phyloP scores from a whole-genome alignment of 495 filamentous ascomycete species.

The Penicillium macrosclerotiorum region DNA sequence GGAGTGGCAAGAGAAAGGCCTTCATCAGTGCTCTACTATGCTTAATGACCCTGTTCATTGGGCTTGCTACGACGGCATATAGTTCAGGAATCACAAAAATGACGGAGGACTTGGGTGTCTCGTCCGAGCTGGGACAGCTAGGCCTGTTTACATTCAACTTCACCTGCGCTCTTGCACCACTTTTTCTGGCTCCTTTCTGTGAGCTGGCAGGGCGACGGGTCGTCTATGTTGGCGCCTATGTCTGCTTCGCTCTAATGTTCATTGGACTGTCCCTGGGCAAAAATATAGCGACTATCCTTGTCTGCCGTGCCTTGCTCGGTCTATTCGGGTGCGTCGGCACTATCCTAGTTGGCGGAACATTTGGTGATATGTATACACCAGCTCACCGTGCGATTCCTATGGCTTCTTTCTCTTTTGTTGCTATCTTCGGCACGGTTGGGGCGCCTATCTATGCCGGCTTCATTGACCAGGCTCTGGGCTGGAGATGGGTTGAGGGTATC shows the following conservation, averaged over 20 bases:
- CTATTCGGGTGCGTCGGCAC: slow-evolving; percentile 77
- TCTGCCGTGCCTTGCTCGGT: slow-evolving; percentile 67
- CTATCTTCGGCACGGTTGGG: slow-evolving; percentile 71
- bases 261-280: slow-evolving; percentile 44
- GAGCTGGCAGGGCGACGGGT: slow-evolving; percentile 41
- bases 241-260: slow-evolving; percentile 41
- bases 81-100: slow-evolving; percentile 41
- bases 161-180: slow-evolving; percentile 38
- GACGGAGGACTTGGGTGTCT: slow-evolving; percentile 34
- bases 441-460: slow-evolving; percentile 73
- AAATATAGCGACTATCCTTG: slow-evolving; percentile 69
- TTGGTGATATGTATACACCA: slow-evolving; percentile 70
- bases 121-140: slow-evolving; percentile 35
- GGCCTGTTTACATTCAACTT: slow-evolving; percentile 46
- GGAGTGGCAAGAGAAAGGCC: slow-evolving; percentile 33
- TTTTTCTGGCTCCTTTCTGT: slow-evolving; percentile 47
- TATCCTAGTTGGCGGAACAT: slow-evolving; percentile 72
- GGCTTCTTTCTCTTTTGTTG: slow-evolving; percentile 72
- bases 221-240: slow-evolving; percentile 38
- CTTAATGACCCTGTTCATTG: slow-evolving; percentile 48
- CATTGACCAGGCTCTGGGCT: slow-evolving; percentile 63
- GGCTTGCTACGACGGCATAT: slow-evolving; percentile 48
- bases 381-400: slow-evolving; percentile 78
- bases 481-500: slow-evolving; percentile 82
- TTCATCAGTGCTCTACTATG: slow-evolving; percentile 44